phyloP scores from a whole-genome alignment of 129 eudicot species.

The Dittrichia graveolens region DNA sequence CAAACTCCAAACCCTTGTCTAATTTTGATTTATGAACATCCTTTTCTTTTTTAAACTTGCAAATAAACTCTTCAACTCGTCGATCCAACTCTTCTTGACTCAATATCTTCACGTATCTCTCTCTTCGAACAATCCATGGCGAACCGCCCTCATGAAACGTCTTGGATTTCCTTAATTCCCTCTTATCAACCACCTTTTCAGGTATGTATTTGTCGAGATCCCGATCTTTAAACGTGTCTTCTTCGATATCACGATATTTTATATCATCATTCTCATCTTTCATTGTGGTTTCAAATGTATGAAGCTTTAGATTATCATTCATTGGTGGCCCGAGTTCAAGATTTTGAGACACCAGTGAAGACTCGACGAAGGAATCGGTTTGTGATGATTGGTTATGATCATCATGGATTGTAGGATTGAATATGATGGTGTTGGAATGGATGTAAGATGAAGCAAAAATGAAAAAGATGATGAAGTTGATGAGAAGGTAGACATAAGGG shows the following conservation, averaged over 20 bases:
- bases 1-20: slow-evolving; percentile 24
- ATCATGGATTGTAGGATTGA: slow-evolving; percentile 24
- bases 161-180: slow-evolving; percentile 56
- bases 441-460: slow-evolving; percentile 40
- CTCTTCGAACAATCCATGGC: slow-evolving; percentile 39
- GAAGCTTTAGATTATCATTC: slow-evolving; percentile 21
- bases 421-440: slow-evolving; percentile 30
- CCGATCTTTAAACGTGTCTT: slow-evolving; percentile 20
- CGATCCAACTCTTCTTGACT: slow-evolving; percentile 56
- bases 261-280: neutral
- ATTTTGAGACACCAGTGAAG: slow-evolving; percentile 11
- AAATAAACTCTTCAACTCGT: slow-evolving; percentile 70
- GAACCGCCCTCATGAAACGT: slow-evolving; percentile 57
- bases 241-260: neutral
- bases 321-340: neutral
- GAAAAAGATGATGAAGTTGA: slow-evolving; percentile 56
- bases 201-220: neutral
- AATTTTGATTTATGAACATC: slow-evolving; percentile 41
- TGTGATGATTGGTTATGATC: slow-evolving; percentile 20
- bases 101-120: slow-evolving; percentile 35
- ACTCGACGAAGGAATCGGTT: neutral
- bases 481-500: slow-evolving; percentile 55
- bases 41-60: slow-evolving; percentile 41
- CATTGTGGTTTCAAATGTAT: neutral
- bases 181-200: slow-evolving; percentile 33